Base-by-base conservation (phyloP, 257 asterid genomes). In the Voacanga thouarsii region DNA sequence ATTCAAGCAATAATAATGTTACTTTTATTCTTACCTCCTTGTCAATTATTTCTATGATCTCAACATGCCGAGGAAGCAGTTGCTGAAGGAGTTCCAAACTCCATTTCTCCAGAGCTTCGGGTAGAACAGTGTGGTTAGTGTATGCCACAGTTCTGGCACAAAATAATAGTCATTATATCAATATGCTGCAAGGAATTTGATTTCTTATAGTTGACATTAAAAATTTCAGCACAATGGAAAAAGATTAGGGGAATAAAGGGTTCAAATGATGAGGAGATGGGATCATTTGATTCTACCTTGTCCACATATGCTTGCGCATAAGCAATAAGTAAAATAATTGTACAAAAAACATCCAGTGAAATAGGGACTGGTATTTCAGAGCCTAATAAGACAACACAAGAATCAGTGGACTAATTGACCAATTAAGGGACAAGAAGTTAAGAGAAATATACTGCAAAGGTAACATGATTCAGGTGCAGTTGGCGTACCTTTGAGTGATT, bases 31-130 rank as follows among this genome's bases (percentile, higher is more conserved):
- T 75, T 86, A 89, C 94, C 92, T 89, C 92, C 81, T 82, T 87
- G 73, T 89, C 94, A 47, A 89, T 86, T 88, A 80, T 60, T 78
- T 80, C 80, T 77, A 88, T 89, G 81, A 89, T 89, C 69, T 89
- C 89, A 85, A 89, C 85, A 47, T 90, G 95, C 21, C 95, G 85
- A 75, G 95, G 95, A 71, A 90, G 91, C 77, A 90, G 86, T 77
- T 87, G 77, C 75, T 84, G 78, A 24, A 90, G 86, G 74, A 88
- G 88, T 77, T 83, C 50, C 76, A 82, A 80, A 80, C 87, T 84
- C 92, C 92, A 88, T 77, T 88, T 90, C 90, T 90, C 91, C 75
- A 90, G 83, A 67, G 95, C 95, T 87, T 90, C 91, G 3, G 95
- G 95, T 45, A 87, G 88, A 82, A 90, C 92, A n/a, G 95, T 90